Evolutionary conservation across 257 asterid genomes (phyloP).

Genomic region (Solanum rostratum): DNA sequence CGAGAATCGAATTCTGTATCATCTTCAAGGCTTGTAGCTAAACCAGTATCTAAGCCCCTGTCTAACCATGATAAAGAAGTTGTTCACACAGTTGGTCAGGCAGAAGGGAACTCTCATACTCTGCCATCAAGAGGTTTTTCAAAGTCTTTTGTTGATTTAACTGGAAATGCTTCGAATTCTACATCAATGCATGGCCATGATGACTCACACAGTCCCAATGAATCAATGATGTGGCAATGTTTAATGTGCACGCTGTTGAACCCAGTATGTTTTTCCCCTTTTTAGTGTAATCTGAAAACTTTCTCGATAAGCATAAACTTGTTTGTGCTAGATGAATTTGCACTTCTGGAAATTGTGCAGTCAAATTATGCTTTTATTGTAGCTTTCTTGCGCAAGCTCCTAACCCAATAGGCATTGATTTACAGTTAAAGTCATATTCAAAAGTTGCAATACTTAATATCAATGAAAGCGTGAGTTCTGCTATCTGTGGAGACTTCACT

Average conservation of each 20-base stretch:
- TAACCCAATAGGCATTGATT: neutral
- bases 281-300: neutral
- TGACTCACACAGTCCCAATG: conserved; percentile 2
- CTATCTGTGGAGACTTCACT: neutral
- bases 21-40: conserved; percentile 7
- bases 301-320: neutral
- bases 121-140: conserved; percentile 4
- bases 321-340: neutral
- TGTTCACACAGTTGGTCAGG: conserved; percentile 8
- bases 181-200: conserved; percentile 12
- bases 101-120: conserved; percentile 1
- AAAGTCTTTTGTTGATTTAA: conserved; percentile 6
- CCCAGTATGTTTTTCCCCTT: conserved; percentile 37
- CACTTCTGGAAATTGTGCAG: neutral
- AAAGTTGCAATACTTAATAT: neutral
- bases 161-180: conserved; percentile 28
- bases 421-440: neutral
- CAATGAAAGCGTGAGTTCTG: neutral
- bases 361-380: neutral
- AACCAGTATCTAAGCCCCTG: conserved; percentile 14
- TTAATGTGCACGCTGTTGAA: conserved; percentile 72
- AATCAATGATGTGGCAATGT: conserved; percentile 52
- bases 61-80: conserved; percentile 5
- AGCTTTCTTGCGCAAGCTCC: neutral
- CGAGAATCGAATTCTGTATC: conserved; percentile 23